Evolutionary conservation across 2,329 filamentous ascomycete species (phyloP).

Genomic region (Blumeriella jaapii): DNA sequence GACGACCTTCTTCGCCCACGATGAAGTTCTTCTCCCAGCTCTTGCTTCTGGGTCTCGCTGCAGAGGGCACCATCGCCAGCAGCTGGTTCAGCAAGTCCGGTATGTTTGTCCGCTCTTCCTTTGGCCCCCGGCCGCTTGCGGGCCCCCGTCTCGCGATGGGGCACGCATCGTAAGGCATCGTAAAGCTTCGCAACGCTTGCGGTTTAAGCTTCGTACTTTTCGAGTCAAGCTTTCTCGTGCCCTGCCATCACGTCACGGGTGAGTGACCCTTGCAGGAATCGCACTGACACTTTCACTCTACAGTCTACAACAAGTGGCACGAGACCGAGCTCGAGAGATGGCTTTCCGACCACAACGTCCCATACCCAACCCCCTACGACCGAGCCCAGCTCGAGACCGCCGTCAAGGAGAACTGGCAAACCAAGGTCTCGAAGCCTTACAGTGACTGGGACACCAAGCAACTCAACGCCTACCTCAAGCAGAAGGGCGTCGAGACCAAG

Average conservation of each 20-base stretch:
- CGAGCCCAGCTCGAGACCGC: slow-evolving; percentile 88
- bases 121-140: slow-evolving; percentile 3
- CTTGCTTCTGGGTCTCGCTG: slow-evolving; percentile 60
- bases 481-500: slow-evolving; percentile 60
- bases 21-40: slow-evolving; percentile 72
- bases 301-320: slow-evolving; percentile 98
- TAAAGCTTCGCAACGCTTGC: too few relatives aligned
- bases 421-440: slow-evolving; percentile 64
- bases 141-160: too few relatives aligned
- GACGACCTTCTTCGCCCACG: slow-evolving; percentile 22
- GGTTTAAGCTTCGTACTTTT: too few relatives aligned
- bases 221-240: too few relatives aligned
- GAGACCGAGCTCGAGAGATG: slow-evolving; percentile 95
- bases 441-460: slow-evolving; percentile 62
- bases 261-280: too few relatives aligned
- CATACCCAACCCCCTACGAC: slow-evolving; percentile 81
- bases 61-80: slow-evolving; percentile 58
- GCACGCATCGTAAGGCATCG: too few relatives aligned
- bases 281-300: slow-evolving; percentile 25
- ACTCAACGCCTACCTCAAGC: slow-evolving; percentile 54
- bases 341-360: slow-evolving; percentile 85
- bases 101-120: slow-evolving; percentile 40
- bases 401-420: slow-evolving; percentile 84
- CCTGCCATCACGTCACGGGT: slow-evolving; percentile 1
- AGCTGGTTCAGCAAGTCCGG: slow-evolving; percentile 80